Evolutionary conservation across 352 stramenopile genomes (phyloP), one percentile per base, ranked within the genome.

Genomic region (Thalassiosira gravida): DNA sequence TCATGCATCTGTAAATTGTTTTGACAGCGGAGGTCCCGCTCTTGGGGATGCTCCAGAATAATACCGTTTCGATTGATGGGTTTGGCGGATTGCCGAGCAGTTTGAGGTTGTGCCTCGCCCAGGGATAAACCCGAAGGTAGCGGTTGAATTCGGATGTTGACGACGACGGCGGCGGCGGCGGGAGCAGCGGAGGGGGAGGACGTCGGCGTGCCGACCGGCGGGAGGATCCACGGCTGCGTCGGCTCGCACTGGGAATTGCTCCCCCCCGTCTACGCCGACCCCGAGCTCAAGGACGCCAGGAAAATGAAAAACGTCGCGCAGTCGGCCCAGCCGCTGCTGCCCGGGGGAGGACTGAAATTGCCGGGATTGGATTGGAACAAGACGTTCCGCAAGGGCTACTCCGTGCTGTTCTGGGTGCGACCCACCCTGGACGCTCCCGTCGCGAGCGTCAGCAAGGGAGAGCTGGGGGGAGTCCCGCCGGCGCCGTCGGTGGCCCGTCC

Each of bases 311-410:
- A 62, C 16, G n/a, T 55, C 16, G 20, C 37, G 3, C 14, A 62
- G 9, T 20, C 11, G 1, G 32, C 1, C 32, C 39, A 25, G 3
- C 37, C 20, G n/a, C 3, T 30, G n/a, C n/a, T 53, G 20, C 16
- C 42, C 16, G 80, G 74, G 53, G 80, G 80, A 25, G 74, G 82
- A 39, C 62, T 89, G 22, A 64, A 73, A 3, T 72, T 91, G 2
- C 88, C 90, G 8, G 66, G 74, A 9, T 73, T 94, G 46, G 86
- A 92, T 44, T 92, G 85, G 83, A 88, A 90, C 59, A 70, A 71
- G 22, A 83, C 83, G 11, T 94, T 93, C 77, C 85, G 83, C 14
- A 94, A 93, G 74, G 80, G 86, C 16, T 93, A 94, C 57, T 88
- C 81, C 1, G 44, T 94, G 0, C 57, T 92, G 16, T 65, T 94